These are phyloP conservation scores for Biscogniauxia marginata DNA, from an alignment of 2,329 filamentous ascomycete species.

Conservation along the genomic window DNA sequence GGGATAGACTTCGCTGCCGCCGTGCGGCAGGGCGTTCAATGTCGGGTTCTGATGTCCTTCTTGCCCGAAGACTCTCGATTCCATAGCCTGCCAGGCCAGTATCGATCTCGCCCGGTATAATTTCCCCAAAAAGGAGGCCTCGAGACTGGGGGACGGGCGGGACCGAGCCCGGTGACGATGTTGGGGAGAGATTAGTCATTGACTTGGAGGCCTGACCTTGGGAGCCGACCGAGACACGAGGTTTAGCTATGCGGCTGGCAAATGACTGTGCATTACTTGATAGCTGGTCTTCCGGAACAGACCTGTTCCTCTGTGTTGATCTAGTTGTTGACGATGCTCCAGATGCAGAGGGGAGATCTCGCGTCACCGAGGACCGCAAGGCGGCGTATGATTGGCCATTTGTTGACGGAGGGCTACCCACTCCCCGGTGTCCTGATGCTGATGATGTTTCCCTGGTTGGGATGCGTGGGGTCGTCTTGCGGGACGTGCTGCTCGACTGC, in stretches of 20 bases:
- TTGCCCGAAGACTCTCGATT: conserved; percentile 51
- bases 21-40: conserved; percentile 49
- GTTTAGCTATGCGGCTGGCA: conserved; percentile 57
- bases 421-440: conserved; percentile 34
- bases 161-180: conserved; percentile 24
- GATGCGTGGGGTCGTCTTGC: conserved; percentile 35
- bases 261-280: conserved; percentile 58
- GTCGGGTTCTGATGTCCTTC: conserved; percentile 72
- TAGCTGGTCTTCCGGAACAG: conserved; percentile 49
- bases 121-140: conserved; percentile 72
- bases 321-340: conserved; percentile 31
- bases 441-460: conserved; percentile 36
- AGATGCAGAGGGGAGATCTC: conserved; percentile 31
- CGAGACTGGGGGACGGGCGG: conserved; percentile 35
- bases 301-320: conserved; percentile 45
- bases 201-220: conserved; percentile 43
- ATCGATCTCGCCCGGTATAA: conserved; percentile 59
- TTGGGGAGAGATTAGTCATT: conserved; percentile 41
- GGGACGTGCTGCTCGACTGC: conserved; percentile 31
- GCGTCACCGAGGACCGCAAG: conserved; percentile 38
- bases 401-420: conserved; percentile 23
- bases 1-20: conserved; percentile 55
- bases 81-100: conserved; percentile 57
- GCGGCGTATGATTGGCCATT: conserved; percentile 42
- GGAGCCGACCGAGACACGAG: conserved; percentile 39